phyloP scores from a whole-genome alignment of 768 basidiomycete genomes.

The Mycena crocata region DNA sequence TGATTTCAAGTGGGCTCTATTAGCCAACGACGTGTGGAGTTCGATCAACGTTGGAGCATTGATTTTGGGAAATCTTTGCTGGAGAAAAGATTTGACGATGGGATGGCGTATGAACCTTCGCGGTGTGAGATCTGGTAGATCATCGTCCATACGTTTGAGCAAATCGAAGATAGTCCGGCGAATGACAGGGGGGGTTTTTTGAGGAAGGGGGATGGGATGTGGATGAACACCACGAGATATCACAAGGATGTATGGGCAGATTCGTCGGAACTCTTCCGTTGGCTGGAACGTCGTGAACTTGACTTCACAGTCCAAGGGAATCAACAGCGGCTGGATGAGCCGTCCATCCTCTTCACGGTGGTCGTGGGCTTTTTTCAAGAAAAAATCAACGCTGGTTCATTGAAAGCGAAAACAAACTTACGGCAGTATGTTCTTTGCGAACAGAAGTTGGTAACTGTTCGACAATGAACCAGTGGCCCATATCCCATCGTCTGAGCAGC shows the following conservation, averaged over 20 bases:
- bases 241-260: slow-evolving; percentile 34
- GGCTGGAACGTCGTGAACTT: slow-evolving; percentile 30
- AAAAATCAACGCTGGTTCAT: no score
- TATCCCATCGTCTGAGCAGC: no score
- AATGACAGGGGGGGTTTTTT: slow-evolving; percentile 35
- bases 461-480: no score
- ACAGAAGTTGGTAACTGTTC: no score
- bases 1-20: slow-evolving; percentile 32
- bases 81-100: slow-evolving; percentile 28
- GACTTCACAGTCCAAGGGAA: slow-evolving; percentile 20
- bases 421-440: no score
- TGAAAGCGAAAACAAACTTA: no score
- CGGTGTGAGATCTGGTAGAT: slow-evolving; percentile 40
- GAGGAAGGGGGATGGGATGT: slow-evolving; percentile 37
- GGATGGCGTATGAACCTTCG: slow-evolving; percentile 39
- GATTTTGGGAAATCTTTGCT: slow-evolving; percentile 20
- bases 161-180: slow-evolving; percentile 23
- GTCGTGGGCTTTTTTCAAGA: slow-evolving; percentile 33
- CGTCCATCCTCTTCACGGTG: slow-evolving; percentile 17
- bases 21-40: slow-evolving; percentile 43
- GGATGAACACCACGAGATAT: slow-evolving; percentile 23
- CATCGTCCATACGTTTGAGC: slow-evolving; percentile 18
- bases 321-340: slow-evolving; percentile 28
- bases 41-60: slow-evolving; percentile 33
- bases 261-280: slow-evolving; percentile 1